These are phyloP conservation scores for Phaeoacremonium minimum DNA, from an alignment of 2,329 filamentous ascomycete species.

Conservation along the genomic window DNA sequence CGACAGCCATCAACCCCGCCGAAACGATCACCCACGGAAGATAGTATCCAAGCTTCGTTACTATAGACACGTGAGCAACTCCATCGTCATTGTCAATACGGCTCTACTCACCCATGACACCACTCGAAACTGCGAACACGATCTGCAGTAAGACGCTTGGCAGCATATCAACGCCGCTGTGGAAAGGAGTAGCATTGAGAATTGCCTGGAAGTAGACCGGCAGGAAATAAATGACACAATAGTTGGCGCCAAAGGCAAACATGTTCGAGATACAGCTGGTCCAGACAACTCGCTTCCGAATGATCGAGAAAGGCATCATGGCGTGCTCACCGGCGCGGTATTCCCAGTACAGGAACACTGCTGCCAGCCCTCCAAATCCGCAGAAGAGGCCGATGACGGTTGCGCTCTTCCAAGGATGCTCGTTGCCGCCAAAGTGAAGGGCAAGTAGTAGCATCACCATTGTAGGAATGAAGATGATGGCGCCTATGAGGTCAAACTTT, in stretches of 20 bases:
- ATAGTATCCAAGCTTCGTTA: conserved; percentile 11
- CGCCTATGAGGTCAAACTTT: conserved; percentile 12
- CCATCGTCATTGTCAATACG: neutral
- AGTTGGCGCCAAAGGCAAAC: conserved; percentile 14
- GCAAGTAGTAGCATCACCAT: conserved; percentile 26
- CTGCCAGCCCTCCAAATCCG: conserved; percentile 14
- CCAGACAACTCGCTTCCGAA: conserved; percentile 12
- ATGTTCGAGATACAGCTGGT: conserved; percentile 3
- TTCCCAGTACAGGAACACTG: conserved; percentile 19
- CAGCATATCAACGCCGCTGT: conserved; percentile 3
- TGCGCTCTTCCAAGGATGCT: conserved; percentile 20
- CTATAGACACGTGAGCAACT: conserved; percentile 1
- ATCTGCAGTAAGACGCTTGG: conserved; percentile 3
- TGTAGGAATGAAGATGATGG: conserved; percentile 20
- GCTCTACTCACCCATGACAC: neutral
- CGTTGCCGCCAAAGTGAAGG: conserved; percentile 24
- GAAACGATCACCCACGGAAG: conserved; percentile 10
- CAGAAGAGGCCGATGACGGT: conserved; percentile 24
- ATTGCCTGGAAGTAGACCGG: conserved; percentile 8
- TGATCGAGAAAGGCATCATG: conserved; percentile 15
- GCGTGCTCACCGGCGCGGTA: conserved; percentile 17
- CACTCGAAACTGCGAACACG: conserved; percentile 1
- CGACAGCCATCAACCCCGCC: conserved; percentile 6
- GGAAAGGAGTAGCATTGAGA: conserved; percentile 2
- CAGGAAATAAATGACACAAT: conserved; percentile 19